phyloP scores from a whole-genome alignment of 1,139 yeast species.

The Blastobotrys serpentis region DNA sequence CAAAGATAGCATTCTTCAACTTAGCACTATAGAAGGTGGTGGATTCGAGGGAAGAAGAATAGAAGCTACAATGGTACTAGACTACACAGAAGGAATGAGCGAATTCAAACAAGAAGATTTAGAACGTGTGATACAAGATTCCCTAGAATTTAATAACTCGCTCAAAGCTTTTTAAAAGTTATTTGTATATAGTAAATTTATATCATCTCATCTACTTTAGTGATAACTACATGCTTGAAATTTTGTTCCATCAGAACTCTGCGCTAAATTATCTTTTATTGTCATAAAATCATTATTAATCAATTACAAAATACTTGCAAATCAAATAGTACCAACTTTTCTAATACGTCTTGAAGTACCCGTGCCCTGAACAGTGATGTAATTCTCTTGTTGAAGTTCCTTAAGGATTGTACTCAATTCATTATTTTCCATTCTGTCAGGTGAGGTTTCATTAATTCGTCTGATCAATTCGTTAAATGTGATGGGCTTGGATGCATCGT shows the following conservation, averaged over 20 bases:
- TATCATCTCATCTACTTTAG: too few relatives aligned
- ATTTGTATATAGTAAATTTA: not conserved
- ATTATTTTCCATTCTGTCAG: slow-evolving; percentile 64
- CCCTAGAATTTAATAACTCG: slow-evolving; percentile 19
- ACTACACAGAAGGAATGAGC: slow-evolving; percentile 24
- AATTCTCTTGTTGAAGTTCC: slow-evolving; percentile 74
- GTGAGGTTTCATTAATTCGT: slow-evolving; percentile 66
- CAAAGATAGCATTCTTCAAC: slow-evolving; percentile 43
- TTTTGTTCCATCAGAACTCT: too few relatives aligned
- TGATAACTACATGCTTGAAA: too few relatives aligned
- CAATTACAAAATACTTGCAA: too few relatives aligned
- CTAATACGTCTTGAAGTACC: slow-evolving; percentile 69
- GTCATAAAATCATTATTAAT: too few relatives aligned
- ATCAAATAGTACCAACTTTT: slow-evolving; percentile 30
- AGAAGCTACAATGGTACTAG: slow-evolving; percentile 51
- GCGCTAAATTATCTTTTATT: too few relatives aligned
- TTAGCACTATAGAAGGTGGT: slow-evolving; percentile 57
- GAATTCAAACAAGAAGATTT: slow-evolving; percentile 20
- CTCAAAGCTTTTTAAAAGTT: slow-evolving; percentile 1
- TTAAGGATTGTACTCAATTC: slow-evolving; percentile 70
- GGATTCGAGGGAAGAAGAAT: slow-evolving; percentile 51
- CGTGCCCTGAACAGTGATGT: slow-evolving; percentile 68
- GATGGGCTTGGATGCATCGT: slow-evolving; percentile 38
- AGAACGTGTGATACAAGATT: slow-evolving; percentile 21
- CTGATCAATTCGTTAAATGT: slow-evolving; percentile 61